Percentiles rank a stretch among this genome's conserved stretches.
phyloP scores from a whole-genome alignment of 345 rosid genomes.

The Eucalyptus regnans region DNA sequence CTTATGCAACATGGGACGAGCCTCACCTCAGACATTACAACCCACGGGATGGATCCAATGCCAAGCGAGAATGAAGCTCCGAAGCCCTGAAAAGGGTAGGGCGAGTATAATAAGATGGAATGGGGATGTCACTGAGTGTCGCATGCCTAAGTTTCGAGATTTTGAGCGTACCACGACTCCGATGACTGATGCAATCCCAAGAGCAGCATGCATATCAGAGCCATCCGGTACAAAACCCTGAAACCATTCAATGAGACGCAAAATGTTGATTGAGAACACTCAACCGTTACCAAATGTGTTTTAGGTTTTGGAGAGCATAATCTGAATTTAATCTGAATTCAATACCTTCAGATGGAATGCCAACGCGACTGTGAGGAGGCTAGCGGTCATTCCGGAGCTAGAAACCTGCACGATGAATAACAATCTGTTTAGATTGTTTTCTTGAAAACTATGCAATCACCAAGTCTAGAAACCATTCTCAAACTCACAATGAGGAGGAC shows the following conservation, averaged over 20 bases:
- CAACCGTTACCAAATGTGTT: neutral
- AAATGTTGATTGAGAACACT: neutral
- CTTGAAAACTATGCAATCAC: neutral
- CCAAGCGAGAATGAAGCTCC: conserved; percentile 76
- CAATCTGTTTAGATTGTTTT: neutral
- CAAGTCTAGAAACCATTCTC: neutral
- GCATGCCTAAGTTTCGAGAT: neutral
- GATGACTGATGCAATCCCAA: conserved; percentile 55
- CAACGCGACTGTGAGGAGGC: conserved; percentile 61
- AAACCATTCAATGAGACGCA: neutral
- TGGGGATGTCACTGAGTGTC: neutral
- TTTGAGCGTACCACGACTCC: conserved; percentile 72
- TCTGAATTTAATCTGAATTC: neutral
- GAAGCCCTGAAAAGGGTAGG: conserved; percentile 34
- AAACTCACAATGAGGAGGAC: conserved; percentile 72
- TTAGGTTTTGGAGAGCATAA: neutral
- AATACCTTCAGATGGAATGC: conserved; percentile 60
- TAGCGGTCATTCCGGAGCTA: conserved; percentile 56
- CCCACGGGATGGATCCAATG: conserved; percentile 92
- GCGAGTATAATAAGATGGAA: neutral
- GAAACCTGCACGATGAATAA: conserved; percentile 37
- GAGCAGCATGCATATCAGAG: conserved; percentile 36
- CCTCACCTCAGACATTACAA: conserved; percentile 94
- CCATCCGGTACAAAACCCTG: conserved; percentile 44
- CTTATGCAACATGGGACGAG: neutral